These are phyloP conservation scores for Penicillium sp. DNA, from an alignment of 2,329 filamentous ascomycete genomes.

Conservation along the genomic window DNA sequence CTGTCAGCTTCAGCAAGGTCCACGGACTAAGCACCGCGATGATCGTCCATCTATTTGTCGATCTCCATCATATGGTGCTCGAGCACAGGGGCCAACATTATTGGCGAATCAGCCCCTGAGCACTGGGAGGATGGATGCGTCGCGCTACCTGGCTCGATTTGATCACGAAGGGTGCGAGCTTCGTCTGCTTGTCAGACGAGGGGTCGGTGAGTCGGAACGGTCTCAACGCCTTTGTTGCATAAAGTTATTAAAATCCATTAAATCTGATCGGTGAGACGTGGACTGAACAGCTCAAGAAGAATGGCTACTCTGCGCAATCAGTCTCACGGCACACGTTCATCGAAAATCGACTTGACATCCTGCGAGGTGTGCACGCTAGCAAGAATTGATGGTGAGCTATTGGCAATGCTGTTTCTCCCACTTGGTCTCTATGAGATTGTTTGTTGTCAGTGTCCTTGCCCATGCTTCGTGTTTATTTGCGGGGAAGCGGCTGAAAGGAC, in stretches of 20 bases:
- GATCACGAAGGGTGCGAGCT: neutral
- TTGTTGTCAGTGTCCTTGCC: neutral
- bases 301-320: neutral
- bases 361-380: neutral
- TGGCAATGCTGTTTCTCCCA: neutral
- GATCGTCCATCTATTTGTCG: constrained; percentile 10
- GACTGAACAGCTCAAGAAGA: neutral
- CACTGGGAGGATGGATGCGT: neutral
- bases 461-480: neutral
- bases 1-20: neutral
- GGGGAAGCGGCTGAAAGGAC: neutral
- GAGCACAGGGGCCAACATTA: constrained; percentile 9
- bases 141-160: neutral
- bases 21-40: neutral
- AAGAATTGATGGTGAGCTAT: neutral
- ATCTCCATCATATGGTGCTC: constrained; percentile 10
- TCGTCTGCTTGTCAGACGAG: neutral
- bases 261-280: neutral
- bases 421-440: too few relatives aligned
- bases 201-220: neutral
- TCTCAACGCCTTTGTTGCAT: neutral
- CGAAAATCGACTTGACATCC: neutral
- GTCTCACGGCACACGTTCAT: neutral
- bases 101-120: neutral
- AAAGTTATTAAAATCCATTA: too few relatives aligned